These are phyloP conservation scores for Blastocystis sp. DNA, from an alignment of 352 stramenopile genomes.

Conservation along the genomic window DNA sequence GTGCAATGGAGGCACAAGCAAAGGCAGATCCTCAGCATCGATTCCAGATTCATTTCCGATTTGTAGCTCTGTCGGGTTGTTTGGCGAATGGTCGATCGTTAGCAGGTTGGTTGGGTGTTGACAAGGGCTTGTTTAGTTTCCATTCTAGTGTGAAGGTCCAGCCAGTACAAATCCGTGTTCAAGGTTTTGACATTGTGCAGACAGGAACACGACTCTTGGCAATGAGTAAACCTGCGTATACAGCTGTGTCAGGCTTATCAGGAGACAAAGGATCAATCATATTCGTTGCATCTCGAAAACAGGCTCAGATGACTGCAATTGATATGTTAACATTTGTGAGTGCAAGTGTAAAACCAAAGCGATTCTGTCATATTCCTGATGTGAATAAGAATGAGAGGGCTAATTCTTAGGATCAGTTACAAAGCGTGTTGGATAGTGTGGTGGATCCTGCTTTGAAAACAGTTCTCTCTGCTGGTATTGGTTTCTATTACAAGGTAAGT, in stretches of 20 bases:
- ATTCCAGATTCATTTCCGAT: slow-evolving; percentile 73
- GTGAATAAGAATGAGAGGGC: neutral
- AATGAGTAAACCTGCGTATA: slow-evolving; percentile 96
- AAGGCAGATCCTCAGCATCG: slow-evolving; percentile 54
- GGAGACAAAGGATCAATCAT: slow-evolving; percentile 81
- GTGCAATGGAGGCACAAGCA: slow-evolving; percentile 83
- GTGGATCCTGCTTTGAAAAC: slow-evolving; percentile 83
- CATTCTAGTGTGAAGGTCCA: slow-evolving; percentile 84
- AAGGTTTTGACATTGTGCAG: slow-evolving; percentile 93
- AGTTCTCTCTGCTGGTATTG: slow-evolving; percentile 84
- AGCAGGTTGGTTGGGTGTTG: slow-evolving; percentile 90
- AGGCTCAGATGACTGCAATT: slow-evolving; percentile 94
- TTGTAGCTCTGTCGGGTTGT: slow-evolving; percentile 87
- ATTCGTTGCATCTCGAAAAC: slow-evolving; percentile 92
- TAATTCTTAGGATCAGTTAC: neutral
- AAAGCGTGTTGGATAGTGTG: slow-evolving; percentile 65
- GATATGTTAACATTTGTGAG: slow-evolving; percentile 92
- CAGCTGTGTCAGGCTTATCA: slow-evolving; percentile 75
- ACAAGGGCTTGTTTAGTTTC: slow-evolving; percentile 87
- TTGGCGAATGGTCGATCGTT: slow-evolving; percentile 93
- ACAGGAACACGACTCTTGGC: slow-evolving; percentile 89
- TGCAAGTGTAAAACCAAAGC: slow-evolving; percentile 67
- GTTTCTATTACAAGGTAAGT: slow-evolving; percentile 77
- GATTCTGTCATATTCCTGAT: slow-evolving; percentile 13
- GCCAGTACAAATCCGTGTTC: slow-evolving; percentile 89